Evolutionary conservation across 2,329 filamentous ascomycete species (phyloP).

Genomic region (Dryadomyces quercivorus): DNA sequence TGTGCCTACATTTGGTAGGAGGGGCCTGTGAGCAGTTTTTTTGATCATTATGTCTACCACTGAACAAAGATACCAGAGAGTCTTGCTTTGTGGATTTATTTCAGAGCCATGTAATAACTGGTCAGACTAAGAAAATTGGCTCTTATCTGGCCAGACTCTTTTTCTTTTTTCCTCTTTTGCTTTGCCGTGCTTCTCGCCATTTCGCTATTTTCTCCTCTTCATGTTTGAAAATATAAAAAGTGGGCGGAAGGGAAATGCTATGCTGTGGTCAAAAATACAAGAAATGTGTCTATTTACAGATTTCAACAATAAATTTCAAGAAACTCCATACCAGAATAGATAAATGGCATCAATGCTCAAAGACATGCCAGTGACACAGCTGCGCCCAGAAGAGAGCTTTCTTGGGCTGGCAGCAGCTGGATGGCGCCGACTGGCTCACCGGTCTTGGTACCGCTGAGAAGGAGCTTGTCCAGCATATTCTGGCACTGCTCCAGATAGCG

Average conservation of each 20-base stretch:
- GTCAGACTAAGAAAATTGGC: no score
- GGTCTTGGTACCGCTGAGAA: conserved; percentile 20
- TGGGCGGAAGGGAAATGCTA: background rate
- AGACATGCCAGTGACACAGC: conserved; percentile 53
- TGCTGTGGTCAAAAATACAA: background rate
- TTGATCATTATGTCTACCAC: no score
- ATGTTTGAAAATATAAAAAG: background rate
- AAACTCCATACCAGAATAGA: background rate
- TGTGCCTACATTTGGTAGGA: no score
- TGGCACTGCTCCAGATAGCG: conserved; percentile 52
- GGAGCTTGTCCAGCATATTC: conserved; percentile 47
- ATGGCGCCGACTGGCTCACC: conserved; percentile 26
- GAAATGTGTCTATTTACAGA: background rate
- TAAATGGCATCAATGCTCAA: conserved; percentile 8
- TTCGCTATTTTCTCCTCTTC: background rate
- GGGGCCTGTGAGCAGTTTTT: no score
- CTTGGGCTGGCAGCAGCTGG: conserved; percentile 54
- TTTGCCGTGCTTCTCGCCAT: background rate
- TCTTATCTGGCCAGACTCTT: background rate
- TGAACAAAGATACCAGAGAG: no score
- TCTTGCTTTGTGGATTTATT: no score
- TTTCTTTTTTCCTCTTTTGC: background rate
- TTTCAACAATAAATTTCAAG: background rate
- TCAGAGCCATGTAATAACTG: background rate
- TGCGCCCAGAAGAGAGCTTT: conserved; percentile 65